Evolutionary conservation across 1,284 basidiomycete genomes (phyloP), one percentile per base, ranked within the genome.

Genomic region (Ganoderma meredithae): DNA sequence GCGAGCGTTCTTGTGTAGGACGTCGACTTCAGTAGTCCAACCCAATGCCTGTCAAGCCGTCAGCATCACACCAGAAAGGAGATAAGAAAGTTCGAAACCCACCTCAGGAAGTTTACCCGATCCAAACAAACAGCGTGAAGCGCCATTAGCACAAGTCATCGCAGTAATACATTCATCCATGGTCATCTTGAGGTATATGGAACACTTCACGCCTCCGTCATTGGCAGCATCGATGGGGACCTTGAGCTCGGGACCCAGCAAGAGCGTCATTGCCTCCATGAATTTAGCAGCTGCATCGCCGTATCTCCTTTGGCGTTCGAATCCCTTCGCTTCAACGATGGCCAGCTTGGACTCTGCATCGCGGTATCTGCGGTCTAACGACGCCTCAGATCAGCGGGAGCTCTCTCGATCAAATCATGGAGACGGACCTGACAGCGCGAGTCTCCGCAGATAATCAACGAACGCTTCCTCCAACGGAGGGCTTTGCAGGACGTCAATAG

Each of bases 151-250:
- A 55, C 68, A 73, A 1, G 61, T 65, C 72, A 73, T 73, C 2
- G 69, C 67, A 31, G 65, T 66, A 17, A 72, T 43, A 12, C 72
- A 69, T 27, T 73, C 67, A 49, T 73, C 69, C 69, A 72, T 72
- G 1, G 69, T 66, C 40, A 70, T 55, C 22, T 58, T 66, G 56
- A 68, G 52, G 41, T 73, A 70, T 7, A 63, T 61, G 0, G 65
- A 41, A 13, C 63, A 72, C 56, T 12, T 66, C 15, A 73, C 67
- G 6, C 71, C 69, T 6, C 72, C 72, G 2, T 52, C 63, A n/a
- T 66, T 64, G 17, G 67, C n/a, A 6, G 56, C 60, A 9, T 68
- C 66, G 12, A 72, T 64, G 0, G 71, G 69, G 17, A 72, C 58
- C 22, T 60, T 60, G 27, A 70, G 52, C 22, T 63, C 53, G 1